A percentile compares a stretch with the other conserved stretches of the same genome.
Conservation (phyloP, 1,284 basidiomycete genomes). For the Amylostereum areolatum region DNA sequence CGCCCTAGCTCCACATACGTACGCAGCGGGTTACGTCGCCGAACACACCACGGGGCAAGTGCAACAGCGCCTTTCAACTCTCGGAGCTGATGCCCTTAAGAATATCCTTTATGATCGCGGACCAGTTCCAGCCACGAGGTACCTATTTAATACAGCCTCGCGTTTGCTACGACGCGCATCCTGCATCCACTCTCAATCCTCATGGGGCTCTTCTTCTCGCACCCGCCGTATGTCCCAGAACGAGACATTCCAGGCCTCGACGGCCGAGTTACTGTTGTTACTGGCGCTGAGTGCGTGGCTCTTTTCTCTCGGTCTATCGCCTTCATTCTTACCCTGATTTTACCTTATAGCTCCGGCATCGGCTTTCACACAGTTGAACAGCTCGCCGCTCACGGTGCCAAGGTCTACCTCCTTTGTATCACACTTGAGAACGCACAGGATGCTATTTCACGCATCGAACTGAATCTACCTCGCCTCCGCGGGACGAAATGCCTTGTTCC, state of each 20-base stretch:
- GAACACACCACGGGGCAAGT: no score
- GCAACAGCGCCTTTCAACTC: no score
- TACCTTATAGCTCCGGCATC: constrained; percentile 12
- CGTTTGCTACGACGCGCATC: no score
- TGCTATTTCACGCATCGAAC: constrained; percentile 6
- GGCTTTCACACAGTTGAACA: constrained; percentile 12
- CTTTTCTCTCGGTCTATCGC: not conserved
- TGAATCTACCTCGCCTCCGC: not conserved
- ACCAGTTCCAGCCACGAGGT: no score
- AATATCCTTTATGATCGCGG: no score
- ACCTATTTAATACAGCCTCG: no score
- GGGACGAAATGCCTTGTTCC: constrained; percentile 1
- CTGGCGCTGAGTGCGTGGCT: constrained; percentile 32
- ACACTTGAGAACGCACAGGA: constrained; percentile 10
- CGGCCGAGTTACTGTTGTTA: constrained; percentile 35
- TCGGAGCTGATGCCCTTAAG: no score
- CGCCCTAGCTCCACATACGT: no score
- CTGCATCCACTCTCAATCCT: no score
- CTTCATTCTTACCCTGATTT: not conserved
- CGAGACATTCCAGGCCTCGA: constrained; percentile 27
- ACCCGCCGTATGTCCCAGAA: constrained; percentile 15
- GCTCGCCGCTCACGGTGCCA: constrained; percentile 15
- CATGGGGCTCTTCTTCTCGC: constrained; percentile 10
- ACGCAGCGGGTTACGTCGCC: no score
- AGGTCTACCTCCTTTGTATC: constrained; percentile 14